phyloP scores from a whole-genome alignment of 164 flowering plant genomes.

The Vitis vinifera region ASM3070453v1 NC_081813.1:3630001-3630500 shows the following conservation, averaged over 20 bases:
- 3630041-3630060: slow-evolving; percentile 27
- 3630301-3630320: slow-evolving; percentile 6
- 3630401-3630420: neutral
- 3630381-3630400: too few relatives aligned
- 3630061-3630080: slow-evolving; percentile 11
- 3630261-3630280: slow-evolving; percentile 14
- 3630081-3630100: slow-evolving; percentile 10
- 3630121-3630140: slow-evolving; percentile 12
- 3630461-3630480: slow-evolving; percentile 25
- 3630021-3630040: slow-evolving; percentile 7
- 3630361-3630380: too few relatives aligned
- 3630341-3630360: neutral
- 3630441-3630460: neutral
- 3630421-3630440: too few relatives aligned
- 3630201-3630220: slow-evolving; percentile 13
- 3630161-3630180: slow-evolving; percentile 12
- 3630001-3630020: slow-evolving; percentile 10
- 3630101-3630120: slow-evolving; percentile 11
- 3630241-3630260: slow-evolving; percentile 27
- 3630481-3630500: slow-evolving; percentile 25
- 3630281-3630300: slow-evolving; percentile 9
- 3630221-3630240: slow-evolving; percentile 14
- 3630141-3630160: slow-evolving; percentile 28
- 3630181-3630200: slow-evolving; percentile 5
- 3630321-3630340: slow-evolving; percentile 9